Evolutionary conservation across 495 filamentous ascomycete genomes (phyloP).

Genomic region (Neurospora sp.): DNA sequence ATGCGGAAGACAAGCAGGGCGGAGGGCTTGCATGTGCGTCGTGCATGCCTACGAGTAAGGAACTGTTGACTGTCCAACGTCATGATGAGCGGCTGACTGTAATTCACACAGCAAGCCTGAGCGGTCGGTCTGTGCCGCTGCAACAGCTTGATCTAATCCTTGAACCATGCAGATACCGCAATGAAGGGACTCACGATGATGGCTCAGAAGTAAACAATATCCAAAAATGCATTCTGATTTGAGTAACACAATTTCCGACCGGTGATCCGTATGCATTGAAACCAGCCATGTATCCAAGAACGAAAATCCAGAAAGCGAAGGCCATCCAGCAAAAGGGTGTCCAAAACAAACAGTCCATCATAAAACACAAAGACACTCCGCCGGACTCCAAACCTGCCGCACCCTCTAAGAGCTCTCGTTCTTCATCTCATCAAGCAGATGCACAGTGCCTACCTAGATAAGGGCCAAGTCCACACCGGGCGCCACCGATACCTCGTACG

Average conservation of each 20-base stretch:
- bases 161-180: too few species aligned
- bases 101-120: neutral
- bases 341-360: neutral
- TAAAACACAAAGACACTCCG: neutral
- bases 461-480: conserved; percentile 50
- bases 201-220: too few species aligned
- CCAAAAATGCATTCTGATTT: too few species aligned
- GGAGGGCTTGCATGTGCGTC: neutral
- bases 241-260: neutral
- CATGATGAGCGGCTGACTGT: neutral
- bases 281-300: neutral
- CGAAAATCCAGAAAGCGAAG: neutral
- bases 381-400: too few species aligned
- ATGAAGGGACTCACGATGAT: too few species aligned
- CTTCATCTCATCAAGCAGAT: conserved; percentile 55
- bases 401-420: conserved; percentile 22
- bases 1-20: neutral
- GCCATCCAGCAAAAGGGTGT: neutral
- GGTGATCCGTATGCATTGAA: too few species aligned
- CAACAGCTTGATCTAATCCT: too few species aligned
- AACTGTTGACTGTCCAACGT: neutral
- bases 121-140: neutral
- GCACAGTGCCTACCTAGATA: conserved; percentile 48
- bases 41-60: neutral
- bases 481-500: conserved; percentile 48